These are phyloP conservation scores for Durotheca rogersii DNA, from an alignment of 495 filamentous ascomycete genomes.

Conservation along the genomic window DNA sequence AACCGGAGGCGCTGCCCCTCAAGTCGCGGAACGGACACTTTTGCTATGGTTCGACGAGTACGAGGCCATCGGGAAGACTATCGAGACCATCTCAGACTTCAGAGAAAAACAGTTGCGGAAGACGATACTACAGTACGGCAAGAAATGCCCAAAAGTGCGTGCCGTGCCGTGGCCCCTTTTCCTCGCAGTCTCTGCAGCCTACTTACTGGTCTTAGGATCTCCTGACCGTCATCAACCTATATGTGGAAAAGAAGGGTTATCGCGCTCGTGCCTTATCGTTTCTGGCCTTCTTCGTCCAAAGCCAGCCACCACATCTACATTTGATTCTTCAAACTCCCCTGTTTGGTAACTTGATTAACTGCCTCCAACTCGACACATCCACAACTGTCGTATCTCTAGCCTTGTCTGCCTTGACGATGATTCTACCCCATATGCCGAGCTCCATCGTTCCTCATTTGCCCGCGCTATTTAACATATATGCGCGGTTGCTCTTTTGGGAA, in stretches of 20 bases:
- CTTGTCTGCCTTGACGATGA: conserved; percentile 68
- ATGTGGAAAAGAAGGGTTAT: conserved; percentile 58
- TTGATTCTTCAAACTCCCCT: conserved; percentile 65
- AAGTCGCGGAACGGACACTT: conserved; percentile 57
- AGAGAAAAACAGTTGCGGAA: conserved; percentile 55
- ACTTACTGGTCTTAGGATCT: conserved; percentile 53
- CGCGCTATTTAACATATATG: conserved; percentile 73
- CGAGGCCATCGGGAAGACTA: conserved; percentile 43
- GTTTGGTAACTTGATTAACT: conserved; percentile 65
- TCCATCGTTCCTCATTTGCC: conserved; percentile 62
- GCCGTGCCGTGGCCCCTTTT: neutral
- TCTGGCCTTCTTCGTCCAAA: conserved; percentile 63
- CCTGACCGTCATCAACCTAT: conserved; percentile 58
- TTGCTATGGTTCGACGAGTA: conserved; percentile 60
- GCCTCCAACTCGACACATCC: conserved; percentile 69
- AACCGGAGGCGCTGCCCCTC: conserved; percentile 39
- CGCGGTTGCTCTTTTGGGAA: conserved; percentile 72
- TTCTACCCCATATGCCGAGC: conserved; percentile 71
- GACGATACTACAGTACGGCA: conserved; percentile 59
- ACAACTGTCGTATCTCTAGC: conserved; percentile 66
- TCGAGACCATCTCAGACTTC: conserved; percentile 49
- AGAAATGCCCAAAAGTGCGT: conserved; percentile 65
- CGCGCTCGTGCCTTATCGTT: conserved; percentile 60
- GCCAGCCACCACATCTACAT: conserved; percentile 70
- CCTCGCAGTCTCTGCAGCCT: neutral